Percentiles rank a stretch among this genome's conserved stretches.
Evolutionary conservation across 169 alveolate genomes (phyloP).

Genomic region (Plasmodium blacklocki): DNA sequence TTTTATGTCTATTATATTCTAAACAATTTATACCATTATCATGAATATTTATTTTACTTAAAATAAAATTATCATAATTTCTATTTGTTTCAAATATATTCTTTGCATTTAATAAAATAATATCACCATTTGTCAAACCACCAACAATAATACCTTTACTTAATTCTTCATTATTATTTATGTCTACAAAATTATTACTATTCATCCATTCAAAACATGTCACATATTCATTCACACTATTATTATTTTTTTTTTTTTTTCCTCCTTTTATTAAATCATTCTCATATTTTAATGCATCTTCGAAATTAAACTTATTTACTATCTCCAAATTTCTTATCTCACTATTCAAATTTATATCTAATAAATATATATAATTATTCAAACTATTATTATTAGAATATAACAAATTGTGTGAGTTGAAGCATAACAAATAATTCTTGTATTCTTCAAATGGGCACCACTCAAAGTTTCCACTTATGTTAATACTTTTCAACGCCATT

Average conservation of each 20-base stretch:
- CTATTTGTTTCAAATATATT: constrained; percentile 22
- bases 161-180: constrained; percentile 26
- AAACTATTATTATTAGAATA: constrained; percentile 47
- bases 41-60: constrained; percentile 73
- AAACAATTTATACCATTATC: constrained; percentile 75
- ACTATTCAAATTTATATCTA: constrained; percentile 60
- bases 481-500: constrained; percentile 75
- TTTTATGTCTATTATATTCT: constrained; percentile 78
- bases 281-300: constrained; percentile 51
- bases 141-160: constrained; percentile 68
- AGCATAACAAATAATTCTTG: constrained; percentile 60
- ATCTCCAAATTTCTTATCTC: constrained; percentile 53
- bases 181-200: constrained; percentile 40
- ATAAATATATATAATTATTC: constrained; percentile 55
- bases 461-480: constrained; percentile 68
- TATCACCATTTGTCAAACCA: constrained; percentile 72
- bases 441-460: constrained; percentile 77
- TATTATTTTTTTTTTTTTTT: neutral
- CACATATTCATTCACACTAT: constrained; percentile 42
- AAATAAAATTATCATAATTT: constrained; percentile 42
- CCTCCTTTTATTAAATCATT: neutral
- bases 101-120: constrained; percentile 45
- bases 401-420: constrained; percentile 56
- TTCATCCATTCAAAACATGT: constrained; percentile 75
- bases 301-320: constrained; percentile 63